Conservation (phyloP, 2,329 filamentous ascomycete genomes). For the Hysterium pulicare region DNA sequence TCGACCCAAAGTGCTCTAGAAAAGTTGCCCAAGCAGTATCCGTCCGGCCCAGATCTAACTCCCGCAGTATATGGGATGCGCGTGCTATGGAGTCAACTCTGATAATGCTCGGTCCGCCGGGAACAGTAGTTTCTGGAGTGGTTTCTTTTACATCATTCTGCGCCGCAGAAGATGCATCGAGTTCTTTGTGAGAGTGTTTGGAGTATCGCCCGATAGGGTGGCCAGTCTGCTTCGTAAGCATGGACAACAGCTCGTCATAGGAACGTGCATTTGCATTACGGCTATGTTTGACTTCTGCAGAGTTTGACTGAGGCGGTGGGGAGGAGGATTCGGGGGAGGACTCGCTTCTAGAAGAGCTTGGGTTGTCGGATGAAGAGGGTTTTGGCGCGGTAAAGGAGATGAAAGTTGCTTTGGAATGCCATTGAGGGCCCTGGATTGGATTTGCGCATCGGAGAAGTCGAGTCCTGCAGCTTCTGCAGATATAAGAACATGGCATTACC, state of each 20-base stretch:
- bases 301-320: not conserved
- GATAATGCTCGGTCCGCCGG: no score
- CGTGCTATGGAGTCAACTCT: no score
- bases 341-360: not conserved
- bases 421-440: conserved; percentile 18
- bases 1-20: conserved; percentile 22
- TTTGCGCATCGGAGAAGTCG: conserved; percentile 16
- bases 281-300: conserved; percentile 6
- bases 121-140: no score
- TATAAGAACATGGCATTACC: conserved; percentile 30
- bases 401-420: conserved; percentile 31
- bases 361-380: not conserved
- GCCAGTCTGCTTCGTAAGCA: no score
- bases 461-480: conserved; percentile 31
- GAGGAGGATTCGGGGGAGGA: not conserved
- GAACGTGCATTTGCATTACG: not conserved
- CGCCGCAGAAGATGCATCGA: no score
- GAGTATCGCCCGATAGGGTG: conserved; percentile 24
- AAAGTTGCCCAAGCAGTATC: conserved; percentile 31
- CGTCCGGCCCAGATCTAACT: no score
- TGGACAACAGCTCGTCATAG: not conserved
- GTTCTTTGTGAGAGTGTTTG: no score
- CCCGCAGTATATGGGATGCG: no score
- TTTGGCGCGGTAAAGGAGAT: conserved; percentile 18
- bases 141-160: no score